Conservation (phyloP, 306 rosid genomes). For the Spatholobus suberectus region DNA sequence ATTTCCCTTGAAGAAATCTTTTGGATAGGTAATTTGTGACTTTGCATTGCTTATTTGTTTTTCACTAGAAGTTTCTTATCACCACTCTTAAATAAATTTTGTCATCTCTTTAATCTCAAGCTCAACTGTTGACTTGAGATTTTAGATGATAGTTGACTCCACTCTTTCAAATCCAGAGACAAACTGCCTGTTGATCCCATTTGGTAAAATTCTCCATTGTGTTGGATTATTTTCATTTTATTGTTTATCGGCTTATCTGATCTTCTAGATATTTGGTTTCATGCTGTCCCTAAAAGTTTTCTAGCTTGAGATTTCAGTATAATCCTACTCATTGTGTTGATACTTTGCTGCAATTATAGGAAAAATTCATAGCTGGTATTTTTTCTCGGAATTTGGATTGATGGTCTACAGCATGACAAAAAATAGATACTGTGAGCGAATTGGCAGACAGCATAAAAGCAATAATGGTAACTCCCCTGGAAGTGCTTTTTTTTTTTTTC, state of each 20-base stretch:
- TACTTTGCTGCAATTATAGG: slow-evolving; percentile 58
- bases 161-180: slow-evolving; percentile 13
- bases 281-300: not conserved
- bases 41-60: slow-evolving; percentile 18
- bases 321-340: slow-evolving; percentile 25
- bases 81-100: not conserved
- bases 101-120: slow-evolving; percentile 11
- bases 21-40: slow-evolving; percentile 12
- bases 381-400: slow-evolving; percentile 84
- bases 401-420: slow-evolving; percentile 93
- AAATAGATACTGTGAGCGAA: slow-evolving; percentile 88
- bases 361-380: slow-evolving; percentile 86
- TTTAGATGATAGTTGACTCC: slow-evolving; percentile 12
- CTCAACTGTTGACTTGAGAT: slow-evolving; percentile 15
- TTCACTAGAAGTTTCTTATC: slow-evolving; percentile 3
- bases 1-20: slow-evolving; percentile 10
- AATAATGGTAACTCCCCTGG: slow-evolving; percentile 69
- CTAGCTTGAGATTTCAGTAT: slow-evolving; percentile 21
- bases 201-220: slow-evolving; percentile 3
- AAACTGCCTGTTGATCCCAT: not conserved
- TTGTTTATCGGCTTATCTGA: not conserved
- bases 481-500: not conserved
- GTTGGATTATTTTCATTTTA: not conserved
- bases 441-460: slow-evolving; percentile 96
- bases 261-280: slow-evolving; percentile 16